Evolutionary conservation across 148 eudicot genomes (phyloP), one percentile per base, ranked within the genome.

Genomic region (Amaranthus cruentus): DNA sequence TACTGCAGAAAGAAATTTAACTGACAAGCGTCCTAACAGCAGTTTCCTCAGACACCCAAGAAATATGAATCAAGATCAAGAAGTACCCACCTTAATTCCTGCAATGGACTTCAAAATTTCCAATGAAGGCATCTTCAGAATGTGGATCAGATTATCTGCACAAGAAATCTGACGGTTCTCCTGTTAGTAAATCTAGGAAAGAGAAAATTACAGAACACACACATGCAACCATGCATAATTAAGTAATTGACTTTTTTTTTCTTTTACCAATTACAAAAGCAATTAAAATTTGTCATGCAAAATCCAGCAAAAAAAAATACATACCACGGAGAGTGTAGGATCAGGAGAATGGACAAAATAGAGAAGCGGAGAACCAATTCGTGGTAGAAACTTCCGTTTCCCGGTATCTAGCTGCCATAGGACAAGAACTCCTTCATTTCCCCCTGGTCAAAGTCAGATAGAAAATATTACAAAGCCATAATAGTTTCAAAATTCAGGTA

Each of bases 331-430:
- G 61, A 91, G 77, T 48, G 88, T 81, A 78, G 92, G 96, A 82
- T 93, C 98, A 10, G 85, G 84, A 70, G 96, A 91, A 77, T 47
- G 79, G 44, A 78, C 81, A 86, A 84, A 94, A 81, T 85, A 84
- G n/a, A 86, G 62, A 70, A 94, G 84, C 3, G 97, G 91, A 57
- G 97, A 87, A 73, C 97, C 97, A 63, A 93, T 85, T 75, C 89
- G 86, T 5, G 97, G 97, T 73, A 89, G 83, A 82, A 89, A 91
- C 71, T 86, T 94, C 81, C 81, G 84, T 83, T 89, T 94, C 78
- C 93, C 97, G 14, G 96, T 89, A 68, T 94, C 98, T 57, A 91
- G 88, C 80, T 91, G 98, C 98, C 98, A 94, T 42, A 91, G 87
- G 71, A 94, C 96, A 66, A 94, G 90, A 77, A 94, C 98, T 76